A percentile compares a stretch with the other conserved stretches of the same genome.
Evolutionary conservation across 2,329 filamentous ascomycete species (phyloP).

Genomic region (Pestalotiopsis sp.): DNA sequence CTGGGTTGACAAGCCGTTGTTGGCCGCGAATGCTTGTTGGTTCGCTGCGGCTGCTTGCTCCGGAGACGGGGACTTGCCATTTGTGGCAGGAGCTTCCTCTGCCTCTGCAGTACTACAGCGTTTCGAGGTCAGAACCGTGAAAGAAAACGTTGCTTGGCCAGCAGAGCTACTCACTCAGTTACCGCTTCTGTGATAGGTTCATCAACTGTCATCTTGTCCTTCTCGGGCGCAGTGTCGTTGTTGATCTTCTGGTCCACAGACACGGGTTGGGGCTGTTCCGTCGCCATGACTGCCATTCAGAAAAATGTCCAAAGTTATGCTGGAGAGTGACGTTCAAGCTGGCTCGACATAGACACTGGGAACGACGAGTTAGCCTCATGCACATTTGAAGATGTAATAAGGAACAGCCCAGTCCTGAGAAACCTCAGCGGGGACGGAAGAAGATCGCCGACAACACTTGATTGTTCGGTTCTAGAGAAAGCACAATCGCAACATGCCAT

Average conservation of each 20-base stretch:
- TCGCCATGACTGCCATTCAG: constrained; percentile 34
- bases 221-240: constrained; percentile 15
- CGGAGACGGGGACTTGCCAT: constrained; percentile 22
- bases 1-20: constrained; percentile 21
- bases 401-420: background rate
- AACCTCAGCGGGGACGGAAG: background rate
- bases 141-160: background rate
- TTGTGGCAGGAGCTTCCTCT: constrained; percentile 20
- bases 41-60: constrained; percentile 19
- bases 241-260: constrained; percentile 24
- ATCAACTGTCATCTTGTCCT: constrained; percentile 54
- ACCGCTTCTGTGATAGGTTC: constrained; percentile 38
- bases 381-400: background rate
- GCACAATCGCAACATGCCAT: too few relatives aligned
- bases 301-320: background rate
- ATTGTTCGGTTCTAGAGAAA: background rate
- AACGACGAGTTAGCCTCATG: background rate
- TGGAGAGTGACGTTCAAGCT: background rate
- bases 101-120: background rate
- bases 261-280: constrained; percentile 30
- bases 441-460: background rate
- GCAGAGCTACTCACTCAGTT: constrained; percentile 58
- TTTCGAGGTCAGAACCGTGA: background rate
- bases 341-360: constrained; percentile 12
- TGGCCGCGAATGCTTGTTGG: constrained; percentile 25